Conservation (phyloP, 495 filamentous ascomycete genomes). For the Hypoxylon subgilvum region DNA sequence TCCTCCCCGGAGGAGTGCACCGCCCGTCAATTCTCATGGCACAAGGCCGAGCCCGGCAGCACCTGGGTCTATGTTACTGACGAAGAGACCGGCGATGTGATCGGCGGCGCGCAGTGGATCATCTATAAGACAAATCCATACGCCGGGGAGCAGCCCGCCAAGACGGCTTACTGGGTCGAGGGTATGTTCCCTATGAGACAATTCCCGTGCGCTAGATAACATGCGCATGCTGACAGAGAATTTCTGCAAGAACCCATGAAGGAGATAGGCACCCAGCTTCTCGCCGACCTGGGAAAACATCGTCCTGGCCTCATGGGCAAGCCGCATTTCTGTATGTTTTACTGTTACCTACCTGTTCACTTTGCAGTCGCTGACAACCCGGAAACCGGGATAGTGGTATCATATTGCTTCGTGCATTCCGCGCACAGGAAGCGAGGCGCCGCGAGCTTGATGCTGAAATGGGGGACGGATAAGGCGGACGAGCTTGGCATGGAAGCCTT, state of each 20-base stretch:
- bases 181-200: slow-evolving; percentile 29
- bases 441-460: slow-evolving; percentile 42
- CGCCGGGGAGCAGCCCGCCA: slow-evolving; percentile 13
- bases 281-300: slow-evolving; percentile 34
- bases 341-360: slow-evolving; percentile 3
- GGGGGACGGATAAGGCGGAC: slow-evolving; percentile 47
- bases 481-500: slow-evolving; percentile 46
- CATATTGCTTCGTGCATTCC: slow-evolving; percentile 23
- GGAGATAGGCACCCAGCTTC: slow-evolving; percentile 42
- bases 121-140: slow-evolving; percentile 43
- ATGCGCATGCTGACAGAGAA: neutral
- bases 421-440: slow-evolving; percentile 35
- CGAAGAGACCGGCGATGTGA: slow-evolving; percentile 42
- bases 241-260: slow-evolving; percentile 26
- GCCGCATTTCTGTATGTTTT: slow-evolving; percentile 43
- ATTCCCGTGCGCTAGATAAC: neutral
- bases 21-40: slow-evolving; percentile 27
- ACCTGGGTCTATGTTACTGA: slow-evolving; percentile 45
- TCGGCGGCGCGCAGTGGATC: slow-evolving; percentile 44
- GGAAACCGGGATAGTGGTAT: slow-evolving; percentile 7
- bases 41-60: slow-evolving; percentile 33
- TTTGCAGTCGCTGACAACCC: neutral
- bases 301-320: slow-evolving; percentile 44
- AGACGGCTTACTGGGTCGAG: slow-evolving; percentile 46
- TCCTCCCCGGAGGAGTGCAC: slow-evolving; percentile 29